A percentile compares a stretch with the other conserved stretches of the same genome.
Evolutionary conservation across 2,329 filamentous ascomycete species (phyloP).

Genomic region (Purpureocillium lavendulum): DNA sequence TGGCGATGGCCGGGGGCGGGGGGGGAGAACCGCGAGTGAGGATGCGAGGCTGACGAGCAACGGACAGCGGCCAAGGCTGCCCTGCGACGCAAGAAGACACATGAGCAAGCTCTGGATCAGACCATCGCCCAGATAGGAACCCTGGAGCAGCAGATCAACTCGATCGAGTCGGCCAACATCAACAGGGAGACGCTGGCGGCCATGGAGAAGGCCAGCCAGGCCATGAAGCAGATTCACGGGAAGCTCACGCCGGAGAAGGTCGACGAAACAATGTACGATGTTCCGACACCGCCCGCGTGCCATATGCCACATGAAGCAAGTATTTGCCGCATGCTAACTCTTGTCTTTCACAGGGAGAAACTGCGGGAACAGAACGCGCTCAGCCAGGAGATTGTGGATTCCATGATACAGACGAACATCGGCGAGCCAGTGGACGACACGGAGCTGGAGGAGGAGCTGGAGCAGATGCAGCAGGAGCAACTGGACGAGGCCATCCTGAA

Average conservation of each 20-base stretch:
- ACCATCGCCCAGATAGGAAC: slow-evolving; percentile 84
- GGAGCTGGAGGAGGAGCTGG: slow-evolving; percentile 80
- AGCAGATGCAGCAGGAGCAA: slow-evolving; percentile 80
- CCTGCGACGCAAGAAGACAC: slow-evolving; percentile 86
- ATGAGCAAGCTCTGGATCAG: slow-evolving; percentile 86
- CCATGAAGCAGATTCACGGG: slow-evolving; percentile 90
- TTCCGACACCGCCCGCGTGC: too few species aligned
- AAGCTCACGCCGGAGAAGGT: slow-evolving; percentile 91
- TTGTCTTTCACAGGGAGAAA: slow-evolving; percentile 57
- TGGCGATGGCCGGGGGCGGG: slow-evolving; percentile 7
- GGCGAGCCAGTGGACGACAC: slow-evolving; percentile 71
- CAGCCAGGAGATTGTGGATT: slow-evolving; percentile 84
- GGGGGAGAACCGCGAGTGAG: slow-evolving; percentile 1
- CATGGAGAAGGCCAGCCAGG: slow-evolving; percentile 83
- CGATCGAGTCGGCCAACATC: slow-evolving; percentile 97
- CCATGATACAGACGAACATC: slow-evolving; percentile 65
- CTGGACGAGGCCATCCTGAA: slow-evolving; percentile 91
- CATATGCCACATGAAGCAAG: not conserved
- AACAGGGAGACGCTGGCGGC: slow-evolving; percentile 92
- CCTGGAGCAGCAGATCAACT: slow-evolving; percentile 89
- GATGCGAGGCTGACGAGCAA: slow-evolving; percentile 11
- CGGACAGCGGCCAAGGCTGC: slow-evolving; percentile 78
- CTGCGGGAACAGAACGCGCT: slow-evolving; percentile 87
- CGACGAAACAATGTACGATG: slow-evolving; percentile 81
- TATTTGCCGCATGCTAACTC: slow-evolving; percentile 2